Percentiles rank a stretch among this genome's conserved stretches.
These are phyloP conservation scores for Stygiomarasmius scandens DNA, from an alignment of 1,284 basidiomycete species.

Conservation along the genomic window DNA sequence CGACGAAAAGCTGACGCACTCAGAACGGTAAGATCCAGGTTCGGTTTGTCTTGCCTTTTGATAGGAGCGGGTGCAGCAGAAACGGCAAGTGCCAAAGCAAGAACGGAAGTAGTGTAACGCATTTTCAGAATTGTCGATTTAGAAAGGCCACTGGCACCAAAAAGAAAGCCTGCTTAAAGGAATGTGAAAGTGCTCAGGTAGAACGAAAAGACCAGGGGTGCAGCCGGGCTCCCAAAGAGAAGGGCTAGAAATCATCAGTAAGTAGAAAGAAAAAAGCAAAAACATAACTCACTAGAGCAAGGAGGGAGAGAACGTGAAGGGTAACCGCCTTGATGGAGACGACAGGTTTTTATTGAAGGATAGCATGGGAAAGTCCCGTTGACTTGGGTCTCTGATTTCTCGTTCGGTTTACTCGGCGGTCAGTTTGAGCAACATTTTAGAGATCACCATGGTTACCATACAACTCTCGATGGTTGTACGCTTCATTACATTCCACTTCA, in stretches of 20 bases:
- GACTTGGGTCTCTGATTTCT: constrained; percentile 4
- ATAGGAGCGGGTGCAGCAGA: constrained; percentile 53
- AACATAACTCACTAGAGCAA: constrained; percentile 33
- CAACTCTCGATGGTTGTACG: background rate
- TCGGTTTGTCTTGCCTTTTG: constrained; percentile 33
- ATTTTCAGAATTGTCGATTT: constrained; percentile 36
- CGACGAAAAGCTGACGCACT: constrained; percentile 47
- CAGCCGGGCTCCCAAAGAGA: constrained; percentile 69
- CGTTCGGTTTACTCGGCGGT: background rate
- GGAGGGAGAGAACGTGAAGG: constrained; percentile 32
- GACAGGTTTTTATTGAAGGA: constrained; percentile 4
- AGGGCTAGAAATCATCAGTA: constrained; percentile 25
- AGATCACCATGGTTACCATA: background rate
- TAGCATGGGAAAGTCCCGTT: constrained; percentile 11
- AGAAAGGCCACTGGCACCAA: constrained; percentile 39
- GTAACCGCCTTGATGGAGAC: constrained; percentile 14
- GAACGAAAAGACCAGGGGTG: constrained; percentile 52
- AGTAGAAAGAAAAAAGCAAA: constrained; percentile 7
- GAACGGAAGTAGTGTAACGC: constrained; percentile 48
- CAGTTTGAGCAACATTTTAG: background rate
- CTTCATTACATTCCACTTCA: no score
- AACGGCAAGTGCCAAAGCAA: constrained; percentile 51
- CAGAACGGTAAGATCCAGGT: constrained; percentile 58
- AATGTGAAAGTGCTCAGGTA: constrained; percentile 34
- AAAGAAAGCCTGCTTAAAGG: constrained; percentile 50